phyloP scores from a whole-genome alignment of 352 stramenopile species.

The Phytophthora pluvialis region DNA sequence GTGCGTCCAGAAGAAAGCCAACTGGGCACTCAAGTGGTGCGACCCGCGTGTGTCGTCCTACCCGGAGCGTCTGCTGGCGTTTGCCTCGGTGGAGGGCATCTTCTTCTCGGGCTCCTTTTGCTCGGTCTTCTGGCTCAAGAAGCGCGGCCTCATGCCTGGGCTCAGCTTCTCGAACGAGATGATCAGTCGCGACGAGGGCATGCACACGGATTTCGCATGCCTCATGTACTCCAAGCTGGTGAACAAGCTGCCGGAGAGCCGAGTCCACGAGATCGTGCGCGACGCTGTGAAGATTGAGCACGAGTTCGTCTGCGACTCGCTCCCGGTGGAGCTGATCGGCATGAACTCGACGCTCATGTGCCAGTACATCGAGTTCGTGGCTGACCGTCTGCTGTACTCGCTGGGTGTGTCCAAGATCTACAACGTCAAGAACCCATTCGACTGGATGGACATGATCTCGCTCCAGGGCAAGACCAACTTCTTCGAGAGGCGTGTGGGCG shows the following conservation, averaged over 20 bases:
- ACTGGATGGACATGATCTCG: conserved; percentile 99
- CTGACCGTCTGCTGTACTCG: conserved; percentile 94
- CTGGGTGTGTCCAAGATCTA: conserved; percentile 95
- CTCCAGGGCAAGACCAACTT: conserved; percentile 99
- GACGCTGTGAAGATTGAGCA: conserved; percentile 97
- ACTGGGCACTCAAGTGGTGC: conserved; percentile 97
- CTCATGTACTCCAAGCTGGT: conserved; percentile 98
- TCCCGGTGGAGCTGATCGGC: conserved; percentile 99
- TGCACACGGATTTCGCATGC: conserved; percentile 99
- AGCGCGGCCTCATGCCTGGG: conserved; percentile 98
- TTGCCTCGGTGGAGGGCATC: conserved; percentile 98
- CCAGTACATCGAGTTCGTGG: conserved; percentile 99
- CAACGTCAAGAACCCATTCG: conserved; percentile 95
- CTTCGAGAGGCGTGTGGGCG: conserved; percentile 98
- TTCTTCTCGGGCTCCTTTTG: conserved; percentile 99
- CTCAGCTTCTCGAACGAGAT: conserved; percentile 99
- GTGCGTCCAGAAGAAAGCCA: conserved; percentile 97
- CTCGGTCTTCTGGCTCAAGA: conserved; percentile 99
- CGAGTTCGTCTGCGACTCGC: conserved; percentile 96
- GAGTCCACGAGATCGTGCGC: conserved; percentile 95
- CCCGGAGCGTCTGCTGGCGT: conserved; percentile 96
- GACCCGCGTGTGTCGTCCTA: conserved; percentile 93
- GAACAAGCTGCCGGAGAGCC: conserved; percentile 93
- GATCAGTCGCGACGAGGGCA: conserved; percentile 98
- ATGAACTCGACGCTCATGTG: conserved; percentile 98